phyloP scores from a whole-genome alignment of 2,329 filamentous ascomycete species.

The Venturia effusa region DNA sequence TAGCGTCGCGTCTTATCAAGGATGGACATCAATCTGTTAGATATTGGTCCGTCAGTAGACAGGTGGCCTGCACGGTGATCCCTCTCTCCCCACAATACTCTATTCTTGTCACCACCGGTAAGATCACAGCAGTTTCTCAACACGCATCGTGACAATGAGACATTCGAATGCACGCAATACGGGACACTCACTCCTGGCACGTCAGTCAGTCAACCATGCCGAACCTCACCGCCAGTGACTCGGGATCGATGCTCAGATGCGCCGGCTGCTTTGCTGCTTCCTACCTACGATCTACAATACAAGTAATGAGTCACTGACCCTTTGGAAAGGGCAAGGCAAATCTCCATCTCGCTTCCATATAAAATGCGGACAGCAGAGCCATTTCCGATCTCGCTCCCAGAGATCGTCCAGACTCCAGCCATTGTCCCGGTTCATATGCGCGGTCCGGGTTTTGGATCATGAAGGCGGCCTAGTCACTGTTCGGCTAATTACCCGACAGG shows the following conservation, averaged over 20 bases:
- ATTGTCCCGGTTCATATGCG: not conserved
- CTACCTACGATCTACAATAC: not conserved
- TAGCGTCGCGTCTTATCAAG: not conserved
- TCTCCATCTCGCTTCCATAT: not conserved
- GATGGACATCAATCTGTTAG: not conserved
- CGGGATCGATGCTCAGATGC: not conserved
- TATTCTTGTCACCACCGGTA: not conserved
- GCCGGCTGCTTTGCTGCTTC: not conserved
- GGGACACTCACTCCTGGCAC: too few species aligned
- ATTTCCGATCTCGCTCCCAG: not conserved
- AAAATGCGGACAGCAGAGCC: not conserved
- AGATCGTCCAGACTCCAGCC: not conserved
- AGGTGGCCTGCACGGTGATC: not conserved
- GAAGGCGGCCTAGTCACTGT: not conserved
- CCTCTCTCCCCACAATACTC: not conserved
- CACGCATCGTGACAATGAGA: not conserved
- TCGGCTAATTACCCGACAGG: not conserved
- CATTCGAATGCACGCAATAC: not conserved
- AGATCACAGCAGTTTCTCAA: not conserved
- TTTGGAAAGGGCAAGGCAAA: not conserved
- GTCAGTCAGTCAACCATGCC: too few species aligned
- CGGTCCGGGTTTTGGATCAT: not conserved
- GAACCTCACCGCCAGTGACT: not conserved
- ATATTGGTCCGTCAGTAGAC: not conserved
- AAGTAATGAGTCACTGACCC: slow-evolving; percentile 3